Base-by-base conservation (phyloP, 169 alveolate genomes). In the Eimeria necatrix region DNA sequence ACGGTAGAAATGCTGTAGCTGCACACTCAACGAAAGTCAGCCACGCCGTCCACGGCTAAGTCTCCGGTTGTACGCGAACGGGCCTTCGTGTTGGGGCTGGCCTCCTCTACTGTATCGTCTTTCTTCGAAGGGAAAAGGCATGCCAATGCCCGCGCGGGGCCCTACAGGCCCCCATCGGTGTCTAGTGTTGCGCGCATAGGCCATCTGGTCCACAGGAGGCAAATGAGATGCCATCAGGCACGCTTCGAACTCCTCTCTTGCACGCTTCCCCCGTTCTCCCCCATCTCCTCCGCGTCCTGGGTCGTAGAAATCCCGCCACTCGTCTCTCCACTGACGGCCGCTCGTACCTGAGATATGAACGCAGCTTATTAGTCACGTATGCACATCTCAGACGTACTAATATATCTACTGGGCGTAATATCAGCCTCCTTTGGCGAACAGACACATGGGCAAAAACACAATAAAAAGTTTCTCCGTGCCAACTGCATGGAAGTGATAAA, bases 291-390 rank as follows among this genome's bases (percentile, higher is more conserved):
- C 95, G 2, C 95, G 60, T 20, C 95, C 95, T 2, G 76, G 81
- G 49, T 91, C 95, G 73, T 91, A 91, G 68, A 73, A 83, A 14
- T 91, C 95, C 24, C 95, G 76, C 64, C 85, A 91, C 32, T 91
- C 95, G 48, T 91, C 95, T 48, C 95, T 85, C 95, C 95, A 91
- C 73, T 91, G 95, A 2, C 95, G 89, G 5, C 95, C 95, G 48
- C 80, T 91, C 46, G 85, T 73, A 51, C 95, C 95, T 91, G 80
- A 49, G n/a, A 24, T 32, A 32, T 32, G 41, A 32, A 32, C 41
- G 41, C 2, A 32, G 41, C 41, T 32, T 2, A 32, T 32, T 32
- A 32, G 0, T 32, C 41, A 32, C 41, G 41, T 32, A 32, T 32
- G 41, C 41, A 32, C 41, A 32, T 32, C 41, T 32, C 3, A 32